phyloP scores from a whole-genome alignment of 1,284 basidiomycete species.

The Irpex sp. region DNA sequence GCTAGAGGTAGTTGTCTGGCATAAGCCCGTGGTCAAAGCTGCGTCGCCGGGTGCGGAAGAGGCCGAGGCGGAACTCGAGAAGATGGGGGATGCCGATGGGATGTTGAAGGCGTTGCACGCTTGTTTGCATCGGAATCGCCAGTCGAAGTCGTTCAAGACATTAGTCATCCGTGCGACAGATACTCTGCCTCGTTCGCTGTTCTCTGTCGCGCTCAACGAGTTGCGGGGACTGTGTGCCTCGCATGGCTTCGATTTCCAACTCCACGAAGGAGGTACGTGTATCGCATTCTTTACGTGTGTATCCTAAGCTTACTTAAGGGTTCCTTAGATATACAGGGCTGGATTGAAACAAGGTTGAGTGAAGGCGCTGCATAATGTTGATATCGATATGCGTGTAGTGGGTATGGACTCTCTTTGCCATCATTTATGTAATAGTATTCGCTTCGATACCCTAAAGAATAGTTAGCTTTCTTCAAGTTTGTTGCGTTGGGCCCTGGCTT shows the following conservation, averaged over 20 bases:
- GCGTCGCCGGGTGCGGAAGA: neutral
- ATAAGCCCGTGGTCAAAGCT: neutral
- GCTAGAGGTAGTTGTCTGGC: slow-evolving; percentile 7
- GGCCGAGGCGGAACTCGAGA: neutral
- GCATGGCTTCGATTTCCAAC: slow-evolving; percentile 4
- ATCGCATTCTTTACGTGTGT: neutral
- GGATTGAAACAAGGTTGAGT: neutral
- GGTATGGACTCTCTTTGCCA: too few species aligned
- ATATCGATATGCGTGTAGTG: too few species aligned
- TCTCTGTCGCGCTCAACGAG: neutral
- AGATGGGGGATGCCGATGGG: slow-evolving; percentile 6
- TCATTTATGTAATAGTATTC: too few species aligned
- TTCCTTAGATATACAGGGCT: neutral
- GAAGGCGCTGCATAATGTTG: neutral
- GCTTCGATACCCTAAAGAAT: too few species aligned
- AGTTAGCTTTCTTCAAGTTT: too few species aligned
- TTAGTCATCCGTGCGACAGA: slow-evolving; percentile 4
- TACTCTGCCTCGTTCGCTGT: neutral
- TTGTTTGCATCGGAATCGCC: slow-evolving; percentile 13
- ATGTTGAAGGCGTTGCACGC: slow-evolving; percentile 3
- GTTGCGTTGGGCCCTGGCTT: too few species aligned
- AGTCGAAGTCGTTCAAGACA: slow-evolving; percentile 8
- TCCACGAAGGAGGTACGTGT: slow-evolving; percentile 7
- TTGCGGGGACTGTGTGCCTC: slow-evolving; percentile 1
- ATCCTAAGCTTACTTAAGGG: neutral